These are phyloP conservation scores for Schizothecium vesticola DNA, from an alignment of 495 filamentous ascomycete genomes.

Conservation along the genomic window DNA sequence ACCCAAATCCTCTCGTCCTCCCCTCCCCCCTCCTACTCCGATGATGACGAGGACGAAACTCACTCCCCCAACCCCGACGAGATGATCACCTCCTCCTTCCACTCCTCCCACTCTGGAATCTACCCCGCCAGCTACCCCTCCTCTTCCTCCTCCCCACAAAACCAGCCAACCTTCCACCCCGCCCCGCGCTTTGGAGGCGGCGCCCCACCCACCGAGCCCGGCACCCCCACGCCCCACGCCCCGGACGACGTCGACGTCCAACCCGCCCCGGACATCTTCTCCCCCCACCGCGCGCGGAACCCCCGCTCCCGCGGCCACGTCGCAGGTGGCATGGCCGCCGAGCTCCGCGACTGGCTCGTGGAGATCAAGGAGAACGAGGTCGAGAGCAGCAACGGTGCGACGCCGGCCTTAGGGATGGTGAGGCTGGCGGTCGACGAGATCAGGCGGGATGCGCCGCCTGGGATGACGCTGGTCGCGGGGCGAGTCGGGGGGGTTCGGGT, in stretches of 20 bases:
- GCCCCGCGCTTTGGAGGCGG: constrained; percentile 1
- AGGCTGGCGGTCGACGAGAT: constrained; percentile 25
- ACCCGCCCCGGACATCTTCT: constrained; percentile 35
- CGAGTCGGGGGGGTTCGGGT: not conserved
- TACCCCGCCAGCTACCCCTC: not conserved
- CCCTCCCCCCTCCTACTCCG: not conserved
- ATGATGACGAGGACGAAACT: constrained; percentile 6
- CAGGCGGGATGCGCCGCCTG: constrained; percentile 5
- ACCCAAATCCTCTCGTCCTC: not conserved
- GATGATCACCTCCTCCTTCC: constrained; percentile 33
- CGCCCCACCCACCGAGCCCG: constrained; percentile 4
- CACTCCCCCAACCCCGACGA: constrained; percentile 21
- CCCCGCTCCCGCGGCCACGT: constrained; percentile 27
- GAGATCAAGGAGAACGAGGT: constrained; percentile 33
- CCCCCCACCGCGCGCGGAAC: constrained; percentile 31
- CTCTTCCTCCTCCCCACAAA: not conserved
- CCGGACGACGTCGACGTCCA: constrained; percentile 10
- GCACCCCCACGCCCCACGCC: not conserved
- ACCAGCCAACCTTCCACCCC: constrained; percentile 6
- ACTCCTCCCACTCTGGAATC: not conserved
- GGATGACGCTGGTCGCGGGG: constrained; percentile 20
- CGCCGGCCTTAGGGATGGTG: not conserved
- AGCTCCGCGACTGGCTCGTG: constrained; percentile 43
- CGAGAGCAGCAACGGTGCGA: not conserved
- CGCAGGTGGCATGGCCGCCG: constrained; percentile 38